These are phyloP conservation scores for Globisporangium nunn DNA, from an alignment of 352 stramenopile species.

Conservation along the genomic window DNA sequence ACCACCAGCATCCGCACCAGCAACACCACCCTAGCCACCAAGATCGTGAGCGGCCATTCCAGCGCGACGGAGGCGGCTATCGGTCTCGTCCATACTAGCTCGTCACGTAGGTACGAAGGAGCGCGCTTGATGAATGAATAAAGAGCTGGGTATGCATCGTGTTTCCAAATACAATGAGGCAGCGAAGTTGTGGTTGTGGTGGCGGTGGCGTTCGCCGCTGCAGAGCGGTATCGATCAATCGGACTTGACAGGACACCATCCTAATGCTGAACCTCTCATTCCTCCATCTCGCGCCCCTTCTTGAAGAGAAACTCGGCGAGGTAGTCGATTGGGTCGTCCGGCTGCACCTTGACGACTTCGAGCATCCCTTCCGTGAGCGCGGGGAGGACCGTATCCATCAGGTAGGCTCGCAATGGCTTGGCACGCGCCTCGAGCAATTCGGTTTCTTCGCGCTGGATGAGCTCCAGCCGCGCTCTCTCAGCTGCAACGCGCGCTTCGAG, in stretches of 20 bases:
- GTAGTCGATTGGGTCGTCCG: slow-evolving; percentile 83
- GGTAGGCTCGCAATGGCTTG: slow-evolving; percentile 72
- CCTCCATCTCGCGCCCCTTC: slow-evolving; percentile 60
- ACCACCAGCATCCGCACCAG: neutral
- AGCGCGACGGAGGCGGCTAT: slow-evolving; percentile 2
- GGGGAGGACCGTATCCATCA: slow-evolving; percentile 83
- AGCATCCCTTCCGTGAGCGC: slow-evolving; percentile 82
- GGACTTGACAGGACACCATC: too few relatives aligned
- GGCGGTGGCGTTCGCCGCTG: too few relatives aligned
- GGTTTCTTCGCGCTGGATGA: slow-evolving; percentile 71
- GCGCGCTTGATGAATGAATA: neutral
- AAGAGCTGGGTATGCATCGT: slow-evolving; percentile 7
- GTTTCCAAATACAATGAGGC: neutral
- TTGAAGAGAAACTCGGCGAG: slow-evolving; percentile 84
- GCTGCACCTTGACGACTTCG: slow-evolving; percentile 83
- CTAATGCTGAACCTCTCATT: too few relatives aligned
- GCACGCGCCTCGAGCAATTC: slow-evolving; percentile 74
- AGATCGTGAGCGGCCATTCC: slow-evolving; percentile 6
- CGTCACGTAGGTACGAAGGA: neutral
- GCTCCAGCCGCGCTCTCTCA: slow-evolving; percentile 55
- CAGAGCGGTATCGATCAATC: neutral
- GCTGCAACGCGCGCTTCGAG: slow-evolving; percentile 39
- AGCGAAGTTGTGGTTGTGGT: too few relatives aligned
- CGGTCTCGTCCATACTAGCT: slow-evolving; percentile 6
- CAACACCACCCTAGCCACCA: neutral